These are phyloP conservation scores for Bipolaris gigantea DNA, from an alignment of 2,329 filamentous ascomycete genomes.

Conservation along the genomic window DNA sequence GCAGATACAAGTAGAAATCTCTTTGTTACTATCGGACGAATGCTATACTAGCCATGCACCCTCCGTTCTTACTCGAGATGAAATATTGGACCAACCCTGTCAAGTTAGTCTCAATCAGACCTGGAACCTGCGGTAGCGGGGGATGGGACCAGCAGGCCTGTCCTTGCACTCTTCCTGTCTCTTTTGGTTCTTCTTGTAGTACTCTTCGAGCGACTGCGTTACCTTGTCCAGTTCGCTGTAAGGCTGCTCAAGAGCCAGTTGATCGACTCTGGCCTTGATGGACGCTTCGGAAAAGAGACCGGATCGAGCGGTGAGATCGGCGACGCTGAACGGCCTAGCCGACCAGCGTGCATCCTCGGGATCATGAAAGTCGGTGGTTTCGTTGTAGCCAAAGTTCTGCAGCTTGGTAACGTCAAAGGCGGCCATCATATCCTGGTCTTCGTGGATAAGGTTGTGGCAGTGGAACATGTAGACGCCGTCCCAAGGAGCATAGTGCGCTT, in stretches of 20 bases:
- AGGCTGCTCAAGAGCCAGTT: slow-evolving; percentile 35
- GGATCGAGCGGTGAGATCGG: neutral
- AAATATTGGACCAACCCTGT: no score
- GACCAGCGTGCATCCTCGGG: slow-evolving; percentile 29
- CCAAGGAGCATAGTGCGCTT: slow-evolving; percentile 39
- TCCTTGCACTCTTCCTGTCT: neutral
- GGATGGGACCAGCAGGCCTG: neutral
- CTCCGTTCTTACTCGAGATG: neutral
- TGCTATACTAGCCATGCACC: no score
- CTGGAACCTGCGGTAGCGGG: neutral
- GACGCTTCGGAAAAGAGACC: slow-evolving; percentile 18
- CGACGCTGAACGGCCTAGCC: neutral
- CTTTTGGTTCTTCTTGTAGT: slow-evolving; percentile 14
- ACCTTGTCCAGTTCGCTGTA: slow-evolving; percentile 31
- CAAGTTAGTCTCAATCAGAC: neutral
- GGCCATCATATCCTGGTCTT: slow-evolving; percentile 52
- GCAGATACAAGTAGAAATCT: neutral
- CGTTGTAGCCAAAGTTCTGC: slow-evolving; percentile 34
- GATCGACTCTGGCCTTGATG: slow-evolving; percentile 28
- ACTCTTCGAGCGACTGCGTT: slow-evolving; percentile 32
- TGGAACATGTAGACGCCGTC: slow-evolving; percentile 58
- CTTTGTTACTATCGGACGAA: no score
- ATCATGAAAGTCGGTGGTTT: slow-evolving; percentile 40
- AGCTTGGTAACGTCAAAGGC: slow-evolving; percentile 49
- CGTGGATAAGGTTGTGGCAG: slow-evolving; percentile 52